phyloP scores from a whole-genome alignment of 345 rosid genomes.

The Litchi chinensis region DNA sequence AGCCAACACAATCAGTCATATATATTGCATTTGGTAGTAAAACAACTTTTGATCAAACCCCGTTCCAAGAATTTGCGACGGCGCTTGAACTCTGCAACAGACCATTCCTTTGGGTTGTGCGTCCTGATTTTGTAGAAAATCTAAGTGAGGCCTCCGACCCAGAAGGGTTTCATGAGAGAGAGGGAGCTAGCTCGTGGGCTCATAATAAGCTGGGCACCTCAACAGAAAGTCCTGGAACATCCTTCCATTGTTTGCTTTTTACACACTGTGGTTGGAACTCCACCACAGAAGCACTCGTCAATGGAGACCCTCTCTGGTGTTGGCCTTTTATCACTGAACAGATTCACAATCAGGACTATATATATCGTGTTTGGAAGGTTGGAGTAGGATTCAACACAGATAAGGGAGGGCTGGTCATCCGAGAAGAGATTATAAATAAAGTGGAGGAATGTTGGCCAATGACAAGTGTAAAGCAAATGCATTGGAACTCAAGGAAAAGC shows the following conservation, averaged over 20 bases:
- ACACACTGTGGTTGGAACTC: slow-evolving; percentile 49
- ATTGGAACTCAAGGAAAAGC: slow-evolving; percentile 27
- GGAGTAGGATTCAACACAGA: slow-evolving; percentile 42
- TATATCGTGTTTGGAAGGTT: slow-evolving; percentile 47
- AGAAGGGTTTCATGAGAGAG: background rate
- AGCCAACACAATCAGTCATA: slow-evolving; percentile 33
- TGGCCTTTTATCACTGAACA: slow-evolving; percentile 57
- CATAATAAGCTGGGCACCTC: background rate
- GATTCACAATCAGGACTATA: slow-evolving; percentile 38
- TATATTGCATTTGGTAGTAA: slow-evolving; percentile 51
- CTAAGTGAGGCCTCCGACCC: background rate
- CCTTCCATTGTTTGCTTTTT: background rate
- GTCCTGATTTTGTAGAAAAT: no score
- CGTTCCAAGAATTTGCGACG: no score
- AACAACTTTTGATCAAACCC: no score
- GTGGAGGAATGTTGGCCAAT: slow-evolving; percentile 31
- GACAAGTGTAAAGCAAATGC: slow-evolving; percentile 26
- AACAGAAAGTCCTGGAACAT: background rate
- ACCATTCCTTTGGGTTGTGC: no score
- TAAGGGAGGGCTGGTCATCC: slow-evolving; percentile 24
- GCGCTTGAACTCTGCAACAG: no score
- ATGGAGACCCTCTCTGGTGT: slow-evolving; percentile 56
- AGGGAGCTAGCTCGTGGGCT: background rate
- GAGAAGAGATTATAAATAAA: slow-evolving; percentile 36
- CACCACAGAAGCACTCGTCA: slow-evolving; percentile 50